Conservation (phyloP, 305 asterid genomes). For the Andrographis paniculata region DNA sequence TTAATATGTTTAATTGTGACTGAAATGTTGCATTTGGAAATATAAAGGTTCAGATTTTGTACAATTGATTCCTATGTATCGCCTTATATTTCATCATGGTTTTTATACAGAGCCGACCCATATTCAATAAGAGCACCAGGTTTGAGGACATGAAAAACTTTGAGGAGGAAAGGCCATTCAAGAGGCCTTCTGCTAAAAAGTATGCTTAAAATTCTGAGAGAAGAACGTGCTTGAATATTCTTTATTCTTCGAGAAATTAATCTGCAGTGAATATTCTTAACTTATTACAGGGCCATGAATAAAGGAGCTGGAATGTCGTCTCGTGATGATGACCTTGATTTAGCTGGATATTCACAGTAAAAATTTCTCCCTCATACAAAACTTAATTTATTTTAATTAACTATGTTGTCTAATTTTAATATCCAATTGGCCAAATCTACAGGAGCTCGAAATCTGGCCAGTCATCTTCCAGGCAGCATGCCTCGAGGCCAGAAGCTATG, state of each 20-base stretch:
- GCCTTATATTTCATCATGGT: background rate
- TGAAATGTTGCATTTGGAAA: too few relatives aligned
- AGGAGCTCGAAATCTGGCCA: conserved; percentile 52
- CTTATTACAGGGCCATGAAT: conserved; percentile 44
- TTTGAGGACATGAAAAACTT: conserved; percentile 83
- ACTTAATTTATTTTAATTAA: background rate
- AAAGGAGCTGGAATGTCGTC: conserved; percentile 67
- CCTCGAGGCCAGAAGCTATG: conserved; percentile 73
- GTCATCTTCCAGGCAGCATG: conserved; percentile 43
- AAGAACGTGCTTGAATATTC: conserved; percentile 7
- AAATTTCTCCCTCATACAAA: background rate
- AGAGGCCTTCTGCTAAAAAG: conserved; percentile 69
- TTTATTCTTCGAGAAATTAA: conserved; percentile 7
- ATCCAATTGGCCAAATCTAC: conserved; percentile 3
- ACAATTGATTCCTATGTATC: background rate
- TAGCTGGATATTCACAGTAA: conserved; percentile 75
- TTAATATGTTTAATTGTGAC: too few relatives aligned
- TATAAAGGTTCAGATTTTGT: background rate
- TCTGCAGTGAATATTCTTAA: conserved; percentile 18
- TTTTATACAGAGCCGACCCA: conserved; percentile 82
- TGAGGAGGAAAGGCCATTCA: conserved; percentile 57
- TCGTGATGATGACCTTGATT: conserved; percentile 84
- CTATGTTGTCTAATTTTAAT: background rate
- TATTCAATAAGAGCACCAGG: conserved; percentile 90
- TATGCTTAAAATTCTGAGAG: conserved; percentile 18